A percentile compares a stretch with the other conserved stretches of the same genome.
Evolutionary conservation across 176 grass and related monocot species (phyloP).

Genomic region (Eragrostis nindensis): DNA sequence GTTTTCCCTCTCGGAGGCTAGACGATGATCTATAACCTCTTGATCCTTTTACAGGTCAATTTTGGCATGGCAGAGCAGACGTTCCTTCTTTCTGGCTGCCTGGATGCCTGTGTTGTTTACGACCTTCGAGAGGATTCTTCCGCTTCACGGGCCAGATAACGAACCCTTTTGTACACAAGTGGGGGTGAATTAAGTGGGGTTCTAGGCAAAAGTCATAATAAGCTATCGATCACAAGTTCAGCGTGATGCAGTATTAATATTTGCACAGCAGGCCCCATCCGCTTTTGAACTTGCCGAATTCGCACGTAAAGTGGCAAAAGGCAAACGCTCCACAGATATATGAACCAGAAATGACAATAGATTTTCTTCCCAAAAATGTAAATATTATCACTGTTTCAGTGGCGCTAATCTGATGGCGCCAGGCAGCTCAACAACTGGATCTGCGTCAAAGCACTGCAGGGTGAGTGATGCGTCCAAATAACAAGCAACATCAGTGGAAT

Average conservation of each 20-base stretch:
- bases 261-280: neutral
- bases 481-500: neutral
- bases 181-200: neutral
- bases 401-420: neutral
- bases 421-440: neutral
- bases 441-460: neutral
- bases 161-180: neutral
- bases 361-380: neutral
- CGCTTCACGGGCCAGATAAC: neutral
- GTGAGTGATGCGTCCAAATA: neutral
- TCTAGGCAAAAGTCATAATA: conserved; percentile 6
- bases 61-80: neutral
- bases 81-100: neutral
- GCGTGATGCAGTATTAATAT: conserved; percentile 32
- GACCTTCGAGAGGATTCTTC: conserved; percentile 18
- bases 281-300: neutral
- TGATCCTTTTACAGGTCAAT: neutral
- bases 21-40: neutral
- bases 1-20: neutral
- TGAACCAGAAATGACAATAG: neutral
- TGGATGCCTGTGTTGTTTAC: conserved; percentile 13
- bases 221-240: conserved; percentile 33
- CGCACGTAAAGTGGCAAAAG: conserved; percentile 26
- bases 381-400: neutral
- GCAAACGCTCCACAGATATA: neutral